Evolutionary conservation across 179 eudicot genomes (phyloP).

Genomic region (Beta lomatogona): DNA sequence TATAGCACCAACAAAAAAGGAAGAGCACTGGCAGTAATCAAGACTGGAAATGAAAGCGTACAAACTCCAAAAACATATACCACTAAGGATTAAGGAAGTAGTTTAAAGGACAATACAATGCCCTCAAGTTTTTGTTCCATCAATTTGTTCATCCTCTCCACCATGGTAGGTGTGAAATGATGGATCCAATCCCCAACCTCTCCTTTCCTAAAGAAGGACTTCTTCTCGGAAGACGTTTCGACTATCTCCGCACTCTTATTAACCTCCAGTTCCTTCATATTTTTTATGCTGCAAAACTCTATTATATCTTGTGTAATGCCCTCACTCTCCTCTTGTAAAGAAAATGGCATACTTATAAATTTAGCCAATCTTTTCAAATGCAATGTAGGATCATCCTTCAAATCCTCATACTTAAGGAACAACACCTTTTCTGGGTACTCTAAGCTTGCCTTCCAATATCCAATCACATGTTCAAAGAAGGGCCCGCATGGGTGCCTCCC

Average conservation of each 20-base stretch:
- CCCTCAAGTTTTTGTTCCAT: conserved; percentile 14
- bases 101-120: conserved; percentile 9
- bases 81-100: no score
- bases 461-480: conserved; percentile 23
- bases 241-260: conserved; percentile 17
- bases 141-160: conserved; percentile 5
- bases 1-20: no score
- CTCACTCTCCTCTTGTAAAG: conserved; percentile 10
- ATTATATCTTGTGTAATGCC: conserved; percentile 10
- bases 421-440: conserved; percentile 18
- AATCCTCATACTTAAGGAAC: conserved; percentile 24
- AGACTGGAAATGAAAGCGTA: no score
- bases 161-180: conserved; percentile 17
- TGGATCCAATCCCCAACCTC: conserved; percentile 16
- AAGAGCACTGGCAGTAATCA: no score
- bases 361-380: conserved; percentile 19
- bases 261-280: conserved; percentile 17
- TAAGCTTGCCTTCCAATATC: conserved; percentile 19
- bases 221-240: conserved; percentile 7
- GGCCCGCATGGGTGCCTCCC: conserved; percentile 18
- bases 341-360: conserved; percentile 14
- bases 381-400: conserved; percentile 7
- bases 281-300: conserved; percentile 13
- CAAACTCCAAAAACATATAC: no score
- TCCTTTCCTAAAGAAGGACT: conserved; percentile 17